Evolutionary conservation across 371 early-diverging fungal genomes (phyloP), one percentile per base, ranked within the genome.

Genomic region (Actinomortierella wolfii): DNA sequence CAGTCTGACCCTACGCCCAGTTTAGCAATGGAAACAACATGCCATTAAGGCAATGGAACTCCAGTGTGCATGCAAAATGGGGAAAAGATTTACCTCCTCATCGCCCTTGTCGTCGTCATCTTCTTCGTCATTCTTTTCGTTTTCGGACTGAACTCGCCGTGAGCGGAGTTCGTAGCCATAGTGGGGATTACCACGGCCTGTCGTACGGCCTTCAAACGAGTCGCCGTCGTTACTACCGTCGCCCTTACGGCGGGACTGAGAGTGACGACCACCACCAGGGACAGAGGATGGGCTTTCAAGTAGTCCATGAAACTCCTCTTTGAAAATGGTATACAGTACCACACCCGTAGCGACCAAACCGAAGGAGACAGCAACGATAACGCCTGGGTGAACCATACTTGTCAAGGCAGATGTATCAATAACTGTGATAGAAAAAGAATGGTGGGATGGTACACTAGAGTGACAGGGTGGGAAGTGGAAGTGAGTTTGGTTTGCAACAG

Each of bases 351-450:
- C 61, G 14, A 73, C 67, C 15, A 66, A 62, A 43, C 63, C 73
- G 40, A 66, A 15, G 21, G 62, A 62, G 21, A 66, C 43, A 18
- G 25, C 58, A 21, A 51, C 73, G 24, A 73, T 21, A 26, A 66
- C 49, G 42, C 67, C 73, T 25, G 73, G 73, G 59, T 64, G 71
- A 42, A 71, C 61, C 65, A 65, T 71, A 2, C 17, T 59, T 41
- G 9, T 45, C 51, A n/a, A n/a, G n/a, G n/a, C n/a, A n/a, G n/a
- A n/a, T n/a, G n/a, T n/a, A n/a, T n/a, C n/a, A n/a, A n/a, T n/a
- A n/a, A n/a, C n/a, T n/a, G n/a, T 14, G 24, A 23, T 3, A 39
- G 26, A 26, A 29, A 51, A 2, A 25, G 15, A 17, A n/a, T n/a
- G n/a, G n/a, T n/a, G n/a, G n/a, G n/a, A n/a, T n/a, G n/a, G n/a